These are phyloP conservation scores for Russula earlei DNA, from an alignment of 768 basidiomycete species.

Conservation along the genomic window DNA sequence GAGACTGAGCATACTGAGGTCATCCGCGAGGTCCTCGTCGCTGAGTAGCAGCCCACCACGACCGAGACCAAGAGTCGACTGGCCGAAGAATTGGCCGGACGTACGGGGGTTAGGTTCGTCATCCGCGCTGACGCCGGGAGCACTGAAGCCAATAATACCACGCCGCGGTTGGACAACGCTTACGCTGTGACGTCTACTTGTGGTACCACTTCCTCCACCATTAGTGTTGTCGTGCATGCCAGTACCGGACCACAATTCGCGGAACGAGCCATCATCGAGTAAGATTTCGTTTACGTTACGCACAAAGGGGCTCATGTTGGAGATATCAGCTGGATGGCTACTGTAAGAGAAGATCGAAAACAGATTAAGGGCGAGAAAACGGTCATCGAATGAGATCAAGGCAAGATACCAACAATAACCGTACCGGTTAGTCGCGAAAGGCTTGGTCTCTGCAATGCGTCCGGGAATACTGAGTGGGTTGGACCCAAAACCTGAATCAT, in stretches of 20 bases:
- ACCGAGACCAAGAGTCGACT: conserved; percentile 22
- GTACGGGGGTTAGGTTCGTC: conserved; percentile 33
- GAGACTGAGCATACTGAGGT: conserved; percentile 56
- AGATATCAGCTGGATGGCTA: conserved; percentile 42
- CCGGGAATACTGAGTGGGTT: conserved; percentile 50
- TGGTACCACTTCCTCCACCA: conserved; percentile 66
- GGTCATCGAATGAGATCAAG: conserved; percentile 48
- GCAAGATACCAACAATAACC: conserved; percentile 49
- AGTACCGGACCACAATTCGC: conserved; percentile 70
- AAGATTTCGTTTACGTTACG: conserved; percentile 74
- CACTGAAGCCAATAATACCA: conserved; percentile 61
- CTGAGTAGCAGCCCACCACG: conserved; percentile 58
- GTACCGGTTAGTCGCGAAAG: conserved; percentile 53
- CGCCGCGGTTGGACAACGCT: conserved; percentile 71
- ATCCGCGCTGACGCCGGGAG: conserved; percentile 37
- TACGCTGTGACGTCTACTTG: conserved; percentile 75
- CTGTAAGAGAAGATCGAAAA: conserved; percentile 25
- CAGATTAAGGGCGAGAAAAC: conserved; percentile 35
- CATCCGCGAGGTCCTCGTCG: conserved; percentile 73
- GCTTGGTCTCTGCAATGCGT: conserved; percentile 55
- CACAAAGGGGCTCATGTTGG: conserved; percentile 82
- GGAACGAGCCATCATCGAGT: conserved; percentile 61
- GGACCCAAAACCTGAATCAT: conserved; percentile 42
- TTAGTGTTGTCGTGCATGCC: conserved; percentile 54
- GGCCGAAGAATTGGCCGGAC: conserved; percentile 28